Evolutionary conservation across 2,329 filamentous ascomycete genomes (phyloP).

Genomic region (Pyricularia sp.): DNA sequence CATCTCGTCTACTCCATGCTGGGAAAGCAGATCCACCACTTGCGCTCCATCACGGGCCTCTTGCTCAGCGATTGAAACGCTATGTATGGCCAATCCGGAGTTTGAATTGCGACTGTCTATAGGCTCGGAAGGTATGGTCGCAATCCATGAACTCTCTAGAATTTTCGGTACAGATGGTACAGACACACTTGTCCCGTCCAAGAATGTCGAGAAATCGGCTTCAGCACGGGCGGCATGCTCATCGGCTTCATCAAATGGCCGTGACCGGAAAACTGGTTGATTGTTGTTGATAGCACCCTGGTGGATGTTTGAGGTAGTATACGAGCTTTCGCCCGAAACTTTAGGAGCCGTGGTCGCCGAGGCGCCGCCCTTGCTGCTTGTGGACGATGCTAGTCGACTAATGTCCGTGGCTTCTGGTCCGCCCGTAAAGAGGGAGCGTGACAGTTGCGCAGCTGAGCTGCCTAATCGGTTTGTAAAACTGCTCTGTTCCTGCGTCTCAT

Average conservation of each 20-base stretch:
- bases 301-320: slow-evolving; percentile 7
- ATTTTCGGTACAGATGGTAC: slow-evolving; percentile 10
- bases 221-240: slow-evolving; percentile 21
- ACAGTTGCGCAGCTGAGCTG: slow-evolving; percentile 17
- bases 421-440: slow-evolving; percentile 14
- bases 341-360: slow-evolving; percentile 10
- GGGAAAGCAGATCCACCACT: slow-evolving; percentile 27
- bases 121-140: not conserved
- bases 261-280: slow-evolving; percentile 16
- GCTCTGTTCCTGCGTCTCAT: no score
- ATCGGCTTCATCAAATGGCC: slow-evolving; percentile 2
- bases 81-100: not conserved
- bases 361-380: slow-evolving; percentile 13
- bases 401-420: slow-evolving; percentile 11
- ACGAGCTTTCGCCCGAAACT: slow-evolving; percentile 13
- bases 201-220: slow-evolving; percentile 25
- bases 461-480: slow-evolving; percentile 9
- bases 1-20: slow-evolving; percentile 12
- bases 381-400: slow-evolving; percentile 6
- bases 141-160: not conserved
- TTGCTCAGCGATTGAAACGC: slow-evolving; percentile 18
- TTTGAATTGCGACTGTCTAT: not conserved
- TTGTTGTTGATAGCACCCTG: slow-evolving; percentile 1
- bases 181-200: slow-evolving; percentile 17
- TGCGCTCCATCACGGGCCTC: slow-evolving; percentile 27